Percentiles rank a stretch among this genome's conserved stretches.
Evolutionary conservation across 306 rosid species (phyloP).

Genomic region (Dicorynia guianensis): DNA sequence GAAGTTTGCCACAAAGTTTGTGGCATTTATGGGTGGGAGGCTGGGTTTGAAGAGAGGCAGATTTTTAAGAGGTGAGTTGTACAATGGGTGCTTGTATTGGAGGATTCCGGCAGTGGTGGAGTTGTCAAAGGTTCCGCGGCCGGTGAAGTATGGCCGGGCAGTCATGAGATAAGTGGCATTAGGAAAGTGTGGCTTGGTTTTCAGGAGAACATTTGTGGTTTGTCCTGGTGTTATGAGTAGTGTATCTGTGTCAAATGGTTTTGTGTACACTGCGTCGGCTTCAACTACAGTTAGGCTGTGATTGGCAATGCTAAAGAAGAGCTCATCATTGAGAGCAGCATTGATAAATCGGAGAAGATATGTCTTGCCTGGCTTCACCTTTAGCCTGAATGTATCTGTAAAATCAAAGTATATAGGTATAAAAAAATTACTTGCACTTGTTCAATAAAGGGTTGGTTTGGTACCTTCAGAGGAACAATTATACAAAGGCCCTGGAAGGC

Average conservation of each 20-base stretch:
- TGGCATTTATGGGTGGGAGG: slow-evolving; percentile 73
- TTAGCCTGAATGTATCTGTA: slow-evolving; percentile 76
- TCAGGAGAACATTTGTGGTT: slow-evolving; percentile 73
- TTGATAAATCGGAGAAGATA: slow-evolving; percentile 79
- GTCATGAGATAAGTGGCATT: slow-evolving; percentile 71
- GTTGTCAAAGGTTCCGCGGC: slow-evolving; percentile 70
- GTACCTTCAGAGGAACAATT: slow-evolving; percentile 82
- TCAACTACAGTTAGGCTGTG: slow-evolving; percentile 78
- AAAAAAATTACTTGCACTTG: too few species aligned
- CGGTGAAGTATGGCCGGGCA: slow-evolving; percentile 70
- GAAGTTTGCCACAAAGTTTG: slow-evolving; percentile 66
- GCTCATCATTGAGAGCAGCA: slow-evolving; percentile 92
- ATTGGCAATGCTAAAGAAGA: slow-evolving; percentile 77
- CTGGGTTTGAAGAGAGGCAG: slow-evolving; percentile 57
- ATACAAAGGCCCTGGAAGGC: slow-evolving; percentile 78
- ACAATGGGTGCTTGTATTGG: slow-evolving; percentile 53
- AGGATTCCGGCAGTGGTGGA: slow-evolving; percentile 74
- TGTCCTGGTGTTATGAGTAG: slow-evolving; percentile 76
- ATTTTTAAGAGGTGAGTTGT: not conserved
- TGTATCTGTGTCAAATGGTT: slow-evolving; percentile 64
- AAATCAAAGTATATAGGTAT: not conserved
- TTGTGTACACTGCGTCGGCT: slow-evolving; percentile 74
- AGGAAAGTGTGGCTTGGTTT: slow-evolving; percentile 59
- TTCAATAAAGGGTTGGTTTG: not conserved
- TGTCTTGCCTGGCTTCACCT: slow-evolving; percentile 75